Evolutionary conservation across 306 rosid genomes (phyloP).

Genomic region (Astragalus glycyphyllos): DNA sequence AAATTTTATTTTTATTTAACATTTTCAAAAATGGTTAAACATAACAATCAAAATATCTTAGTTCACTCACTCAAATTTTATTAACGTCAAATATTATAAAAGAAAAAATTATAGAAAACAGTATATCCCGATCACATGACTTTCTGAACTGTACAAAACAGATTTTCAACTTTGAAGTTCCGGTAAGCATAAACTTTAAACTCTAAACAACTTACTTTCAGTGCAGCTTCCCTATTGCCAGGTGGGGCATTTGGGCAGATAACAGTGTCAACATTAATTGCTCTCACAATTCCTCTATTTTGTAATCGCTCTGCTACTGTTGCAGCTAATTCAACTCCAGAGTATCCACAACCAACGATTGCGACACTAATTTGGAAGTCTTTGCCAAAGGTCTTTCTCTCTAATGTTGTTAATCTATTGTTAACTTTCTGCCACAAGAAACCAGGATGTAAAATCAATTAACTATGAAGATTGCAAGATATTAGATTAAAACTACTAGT

Average conservation of each 20-base stretch:
- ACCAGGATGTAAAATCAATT: conserved; percentile 35
- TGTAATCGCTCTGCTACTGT: conserved; percentile 88
- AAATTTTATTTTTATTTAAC: conserved; percentile 18
- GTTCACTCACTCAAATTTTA: conserved; percentile 14
- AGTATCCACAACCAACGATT: conserved; percentile 95
- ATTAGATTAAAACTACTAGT: conserved; percentile 13
- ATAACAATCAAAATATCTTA: conserved; percentile 12
- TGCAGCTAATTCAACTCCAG: conserved; percentile 97
- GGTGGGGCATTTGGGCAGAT: conserved; percentile 87
- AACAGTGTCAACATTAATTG: conserved; percentile 68
- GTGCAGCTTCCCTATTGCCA: conserved; percentile 87
- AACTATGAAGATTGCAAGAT: conserved; percentile 1
- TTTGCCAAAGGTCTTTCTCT: conserved; percentile 78
- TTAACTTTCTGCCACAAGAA: conserved; percentile 73
- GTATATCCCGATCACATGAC: conserved; percentile 9
- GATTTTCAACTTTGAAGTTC: conserved; percentile 17
- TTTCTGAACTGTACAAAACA: conserved; percentile 16
- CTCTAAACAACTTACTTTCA: conserved; percentile 64
- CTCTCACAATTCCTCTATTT: conserved; percentile 80
- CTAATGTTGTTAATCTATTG: conserved; percentile 64
- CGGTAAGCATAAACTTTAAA: conserved; percentile 30
- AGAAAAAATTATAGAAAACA: conserved; percentile 19
- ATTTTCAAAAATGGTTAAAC: conserved; percentile 14
- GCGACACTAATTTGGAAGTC: conserved; percentile 75
- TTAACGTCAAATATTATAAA: conserved; percentile 8